A percentile compares a stretch with the other conserved stretches of the same genome.
These are phyloP conservation scores for Coelastrella sp. DNA, from an alignment of 139 green algal species.

Conservation along the genomic window DNA sequence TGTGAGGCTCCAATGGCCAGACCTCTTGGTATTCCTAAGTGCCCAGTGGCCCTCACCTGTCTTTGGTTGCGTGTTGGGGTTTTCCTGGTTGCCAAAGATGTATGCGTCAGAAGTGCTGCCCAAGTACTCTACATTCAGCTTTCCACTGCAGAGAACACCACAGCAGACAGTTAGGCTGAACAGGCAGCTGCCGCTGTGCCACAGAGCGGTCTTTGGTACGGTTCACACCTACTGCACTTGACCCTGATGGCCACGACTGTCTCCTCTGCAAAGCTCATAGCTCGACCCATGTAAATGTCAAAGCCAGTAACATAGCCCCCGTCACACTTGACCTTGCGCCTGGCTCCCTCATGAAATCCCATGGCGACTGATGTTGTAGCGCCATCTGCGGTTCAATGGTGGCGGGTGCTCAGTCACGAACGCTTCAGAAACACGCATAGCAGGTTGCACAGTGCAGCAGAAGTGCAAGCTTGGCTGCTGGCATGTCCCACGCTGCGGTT, in stretches of 20 bases:
- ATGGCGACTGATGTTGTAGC: neutral
- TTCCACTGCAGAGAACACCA: neutral
- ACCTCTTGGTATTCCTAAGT: neutral
- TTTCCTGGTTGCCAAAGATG: constrained; percentile 10
- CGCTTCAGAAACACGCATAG: neutral
- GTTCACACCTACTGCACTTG: constrained; percentile 30
- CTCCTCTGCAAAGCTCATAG: neutral
- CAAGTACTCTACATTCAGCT: constrained; percentile 6
- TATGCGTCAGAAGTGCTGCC: neutral
- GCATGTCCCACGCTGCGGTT: too few relatives aligned
- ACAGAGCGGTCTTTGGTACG: neutral
- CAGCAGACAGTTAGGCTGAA: neutral
- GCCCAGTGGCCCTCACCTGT: constrained; percentile 8
- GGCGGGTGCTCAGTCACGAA: neutral
- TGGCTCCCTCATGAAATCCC: constrained; percentile 40
- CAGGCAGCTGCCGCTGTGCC: neutral
- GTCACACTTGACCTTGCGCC: constrained; percentile 29
- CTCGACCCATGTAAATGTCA: neutral
- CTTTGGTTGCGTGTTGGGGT: neutral
- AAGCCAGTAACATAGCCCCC: constrained; percentile 38
- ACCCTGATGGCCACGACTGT: constrained; percentile 6
- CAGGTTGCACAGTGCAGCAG: neutral
- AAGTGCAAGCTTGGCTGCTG: neutral
- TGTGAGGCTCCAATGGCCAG: neutral
- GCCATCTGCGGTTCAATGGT: neutral